Conservation (phyloP, 2,329 filamentous ascomycete genomes). For the Juglanconis juglandina region DNA sequence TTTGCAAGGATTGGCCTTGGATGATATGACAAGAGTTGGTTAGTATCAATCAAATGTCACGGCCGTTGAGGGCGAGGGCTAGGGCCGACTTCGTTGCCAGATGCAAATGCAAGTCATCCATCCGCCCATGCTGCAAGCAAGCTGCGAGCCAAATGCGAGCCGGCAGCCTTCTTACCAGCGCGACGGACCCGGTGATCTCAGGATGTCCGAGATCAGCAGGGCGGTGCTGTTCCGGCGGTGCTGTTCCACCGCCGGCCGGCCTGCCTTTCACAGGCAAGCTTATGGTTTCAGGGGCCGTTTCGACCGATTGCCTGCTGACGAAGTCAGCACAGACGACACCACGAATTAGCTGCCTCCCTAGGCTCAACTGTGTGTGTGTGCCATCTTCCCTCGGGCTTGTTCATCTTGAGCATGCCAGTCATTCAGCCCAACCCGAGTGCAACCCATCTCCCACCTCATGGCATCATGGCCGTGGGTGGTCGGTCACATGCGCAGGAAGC, state of each 20-base stretch:
- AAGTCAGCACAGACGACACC: conserved; percentile 7
- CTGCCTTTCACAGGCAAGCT: not conserved
- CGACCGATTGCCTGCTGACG: conserved; percentile 1
- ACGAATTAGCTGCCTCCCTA: not conserved
- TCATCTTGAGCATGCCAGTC: too few relatives aligned
- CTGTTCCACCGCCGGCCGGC: not conserved
- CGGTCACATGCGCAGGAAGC: not conserved
- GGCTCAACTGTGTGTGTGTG: not conserved
- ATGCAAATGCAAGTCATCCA: not conserved
- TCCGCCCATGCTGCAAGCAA: not conserved
- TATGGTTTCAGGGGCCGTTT: conserved; percentile 17
- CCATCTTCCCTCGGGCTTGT: too few relatives aligned
- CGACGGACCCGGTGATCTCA: too few relatives aligned
- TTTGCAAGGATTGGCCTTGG: not conserved
- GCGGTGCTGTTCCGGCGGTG: not conserved
- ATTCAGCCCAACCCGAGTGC: not conserved
- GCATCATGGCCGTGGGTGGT: too few relatives aligned
- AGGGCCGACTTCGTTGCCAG: not conserved
- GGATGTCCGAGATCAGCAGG: not conserved
- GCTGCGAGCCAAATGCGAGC: not conserved
- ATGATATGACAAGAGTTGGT: not conserved
- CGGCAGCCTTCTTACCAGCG: too few relatives aligned
- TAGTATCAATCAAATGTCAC: not conserved
- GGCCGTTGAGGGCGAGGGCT: not conserved
- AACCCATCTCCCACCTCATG: not conserved